These are phyloP conservation scores for Ajuga reptans DNA, from an alignment of 305 asterid species.

Conservation along the genomic window DNA sequence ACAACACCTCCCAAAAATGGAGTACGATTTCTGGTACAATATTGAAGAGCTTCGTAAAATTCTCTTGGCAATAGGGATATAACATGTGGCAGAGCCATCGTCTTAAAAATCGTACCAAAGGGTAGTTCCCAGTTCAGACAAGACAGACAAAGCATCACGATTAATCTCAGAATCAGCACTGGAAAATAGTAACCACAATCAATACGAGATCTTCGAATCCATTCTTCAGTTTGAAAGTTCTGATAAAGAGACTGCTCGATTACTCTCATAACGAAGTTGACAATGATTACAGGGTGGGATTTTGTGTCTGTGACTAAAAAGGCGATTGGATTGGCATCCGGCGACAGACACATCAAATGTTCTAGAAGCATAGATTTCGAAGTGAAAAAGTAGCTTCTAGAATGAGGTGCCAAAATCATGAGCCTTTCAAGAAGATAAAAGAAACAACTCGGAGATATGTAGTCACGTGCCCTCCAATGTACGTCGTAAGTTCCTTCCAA, in stretches of 20 bases:
- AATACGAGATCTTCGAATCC: constrained; percentile 33
- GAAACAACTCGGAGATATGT: constrained; percentile 52
- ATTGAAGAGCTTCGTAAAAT: constrained; percentile 27
- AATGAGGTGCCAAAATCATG: constrained; percentile 34
- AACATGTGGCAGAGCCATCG: constrained; percentile 17
- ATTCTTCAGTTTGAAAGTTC: constrained; percentile 2
- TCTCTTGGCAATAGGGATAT: constrained; percentile 27
- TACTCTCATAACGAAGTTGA: constrained; percentile 20
- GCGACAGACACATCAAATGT: constrained; percentile 27
- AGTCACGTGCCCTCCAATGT: constrained; percentile 32
- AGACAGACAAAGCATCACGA: constrained; percentile 35
- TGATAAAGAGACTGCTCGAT: constrained; percentile 18
- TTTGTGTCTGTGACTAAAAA: constrained; percentile 7
- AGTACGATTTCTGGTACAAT: neutral
- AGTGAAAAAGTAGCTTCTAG: constrained; percentile 29
- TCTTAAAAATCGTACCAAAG: constrained; percentile 1
- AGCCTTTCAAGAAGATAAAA: constrained; percentile 54
- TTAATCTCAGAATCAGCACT: constrained; percentile 36
- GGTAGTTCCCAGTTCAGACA: constrained; percentile 36
- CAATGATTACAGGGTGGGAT: neutral
- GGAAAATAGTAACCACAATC: constrained; percentile 23
- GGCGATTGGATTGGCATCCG: constrained; percentile 22
- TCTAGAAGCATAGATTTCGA: constrained; percentile 51
- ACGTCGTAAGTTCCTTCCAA: constrained; percentile 31
- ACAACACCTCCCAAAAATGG: constrained; percentile 24